Conservation (phyloP, 2,329 filamentous ascomycete species). For the Aspergillus fructus region DNA sequence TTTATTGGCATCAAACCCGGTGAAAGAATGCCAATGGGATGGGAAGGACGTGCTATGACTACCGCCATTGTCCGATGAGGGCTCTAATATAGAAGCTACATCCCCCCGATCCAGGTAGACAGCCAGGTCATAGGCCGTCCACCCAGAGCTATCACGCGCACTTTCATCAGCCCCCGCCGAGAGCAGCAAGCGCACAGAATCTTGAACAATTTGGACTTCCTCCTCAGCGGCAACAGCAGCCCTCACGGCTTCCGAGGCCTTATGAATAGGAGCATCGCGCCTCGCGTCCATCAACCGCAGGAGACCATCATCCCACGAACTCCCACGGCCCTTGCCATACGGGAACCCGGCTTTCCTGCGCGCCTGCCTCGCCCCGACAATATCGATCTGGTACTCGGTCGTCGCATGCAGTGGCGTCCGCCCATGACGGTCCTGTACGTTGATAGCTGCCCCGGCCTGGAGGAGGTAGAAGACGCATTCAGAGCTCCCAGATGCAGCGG, state of each 20-base stretch:
- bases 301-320: neutral
- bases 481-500: neutral
- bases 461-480: slow-evolving; percentile 12
- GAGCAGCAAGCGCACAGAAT: neutral
- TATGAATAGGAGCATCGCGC: neutral
- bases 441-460: slow-evolving; percentile 2
- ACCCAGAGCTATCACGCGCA: neutral
- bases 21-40: no score
- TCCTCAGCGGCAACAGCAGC: neutral
- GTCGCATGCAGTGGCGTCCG: neutral
- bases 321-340: neutral
- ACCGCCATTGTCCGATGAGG: neutral
- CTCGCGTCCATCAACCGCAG: neutral
- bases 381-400: neutral
- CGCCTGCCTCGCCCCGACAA: neutral
- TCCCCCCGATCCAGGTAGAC: neutral
- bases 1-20: neutral
- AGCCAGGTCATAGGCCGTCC: neutral
- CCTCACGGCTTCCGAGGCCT: neutral
- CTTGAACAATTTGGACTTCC: neutral
- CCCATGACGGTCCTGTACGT: neutral
- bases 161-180: neutral
- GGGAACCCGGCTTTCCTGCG: neutral
- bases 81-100: neutral
- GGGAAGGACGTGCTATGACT: neutral